Evolutionary conservation across 2,329 filamentous ascomycete species (phyloP).

Genomic region (Laburnicola sp.): DNA sequence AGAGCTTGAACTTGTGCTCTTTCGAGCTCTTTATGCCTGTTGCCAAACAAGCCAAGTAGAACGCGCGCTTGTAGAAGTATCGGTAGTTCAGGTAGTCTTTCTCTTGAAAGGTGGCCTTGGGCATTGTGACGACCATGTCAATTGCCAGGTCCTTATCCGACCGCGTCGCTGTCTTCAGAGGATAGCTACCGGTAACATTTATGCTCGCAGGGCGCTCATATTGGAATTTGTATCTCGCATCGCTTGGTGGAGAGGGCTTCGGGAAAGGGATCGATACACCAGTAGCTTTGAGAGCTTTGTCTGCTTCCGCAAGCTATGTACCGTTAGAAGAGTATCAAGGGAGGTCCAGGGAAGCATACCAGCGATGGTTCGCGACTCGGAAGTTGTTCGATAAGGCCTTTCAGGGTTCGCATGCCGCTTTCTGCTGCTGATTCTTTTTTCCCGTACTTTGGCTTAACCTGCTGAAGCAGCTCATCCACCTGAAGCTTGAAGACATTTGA

Average conservation of each 20-base stretch:
- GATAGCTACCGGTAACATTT: constrained; percentile 89
- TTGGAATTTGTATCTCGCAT: constrained; percentile 79
- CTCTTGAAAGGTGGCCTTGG: constrained; percentile 76
- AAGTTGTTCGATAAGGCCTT: constrained; percentile 60
- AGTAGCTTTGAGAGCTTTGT: constrained; percentile 65
- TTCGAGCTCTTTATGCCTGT: constrained; percentile 66
- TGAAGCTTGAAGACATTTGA: constrained; percentile 70
- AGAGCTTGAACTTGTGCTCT: constrained; percentile 58
- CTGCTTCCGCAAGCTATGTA: constrained; percentile 68
- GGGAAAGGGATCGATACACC: constrained; percentile 81
- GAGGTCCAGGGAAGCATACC: constrained; percentile 29
- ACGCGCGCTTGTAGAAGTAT: constrained; percentile 93
- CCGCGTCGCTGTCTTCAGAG: constrained; percentile 72
- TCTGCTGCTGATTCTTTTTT: constrained; percentile 59
- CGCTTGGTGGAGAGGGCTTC: constrained; percentile 72
- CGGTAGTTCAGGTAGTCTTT: constrained; percentile 93
- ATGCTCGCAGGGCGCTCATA: constrained; percentile 75
- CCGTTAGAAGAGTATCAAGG: constrained; percentile 13
- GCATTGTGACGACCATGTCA: constrained; percentile 89
- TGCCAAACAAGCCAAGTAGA: constrained; percentile 83
- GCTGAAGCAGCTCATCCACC: constrained; percentile 63
- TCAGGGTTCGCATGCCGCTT: constrained; percentile 55
- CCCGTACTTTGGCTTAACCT: constrained; percentile 61
- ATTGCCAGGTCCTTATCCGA: constrained; percentile 62
- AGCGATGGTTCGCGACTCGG: constrained; percentile 54